Conservation (phyloP, 768 basidiomycete species). For the Suillus fuscotomentosus region DNA sequence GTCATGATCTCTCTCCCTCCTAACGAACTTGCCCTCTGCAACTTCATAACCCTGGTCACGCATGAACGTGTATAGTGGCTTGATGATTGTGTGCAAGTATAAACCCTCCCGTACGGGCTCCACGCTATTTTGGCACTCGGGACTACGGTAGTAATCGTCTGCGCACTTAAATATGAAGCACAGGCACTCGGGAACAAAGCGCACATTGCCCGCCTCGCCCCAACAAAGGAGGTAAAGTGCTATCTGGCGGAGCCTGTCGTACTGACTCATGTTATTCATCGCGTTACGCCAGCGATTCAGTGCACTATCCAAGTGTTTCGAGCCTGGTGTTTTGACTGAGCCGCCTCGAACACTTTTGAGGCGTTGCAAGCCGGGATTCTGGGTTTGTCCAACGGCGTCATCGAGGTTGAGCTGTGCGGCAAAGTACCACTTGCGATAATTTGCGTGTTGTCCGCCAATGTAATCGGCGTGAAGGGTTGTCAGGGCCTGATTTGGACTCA, state of each 20-base stretch:
- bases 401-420: slow-evolving; percentile 99
- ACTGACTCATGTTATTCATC: slow-evolving; percentile 99
- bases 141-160: slow-evolving; percentile 97
- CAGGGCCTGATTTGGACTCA: slow-evolving; percentile 95
- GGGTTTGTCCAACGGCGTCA: slow-evolving; percentile 93
- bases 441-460: slow-evolving; percentile 97
- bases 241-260: slow-evolving; percentile 94
- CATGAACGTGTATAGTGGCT: slow-evolving; percentile 94
- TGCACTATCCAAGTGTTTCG: slow-evolving; percentile 90
- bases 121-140: slow-evolving; percentile 92
- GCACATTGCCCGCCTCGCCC: slow-evolving; percentile 97
- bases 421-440: slow-evolving; percentile 99
- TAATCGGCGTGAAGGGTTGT: slow-evolving; percentile 98
- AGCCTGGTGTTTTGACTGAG: slow-evolving; percentile 46
- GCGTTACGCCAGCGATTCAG: slow-evolving; percentile 95
- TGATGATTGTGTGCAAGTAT: slow-evolving; percentile 88
- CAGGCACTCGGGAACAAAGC: slow-evolving; percentile 94
- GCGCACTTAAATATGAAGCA: slow-evolving; percentile 99
- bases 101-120: slow-evolving; percentile 95
- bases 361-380: slow-evolving; percentile 90
- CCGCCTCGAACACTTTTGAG: slow-evolving; percentile 77
- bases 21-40: slow-evolving; percentile 90
- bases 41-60: slow-evolving; percentile 98
- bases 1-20: slow-evolving; percentile 92
- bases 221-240: slow-evolving; percentile 96